These are phyloP conservation scores for Pyropia haitanensis DNA, from an alignment of 23 red algal genomes.

Conservation along the genomic window DNA sequence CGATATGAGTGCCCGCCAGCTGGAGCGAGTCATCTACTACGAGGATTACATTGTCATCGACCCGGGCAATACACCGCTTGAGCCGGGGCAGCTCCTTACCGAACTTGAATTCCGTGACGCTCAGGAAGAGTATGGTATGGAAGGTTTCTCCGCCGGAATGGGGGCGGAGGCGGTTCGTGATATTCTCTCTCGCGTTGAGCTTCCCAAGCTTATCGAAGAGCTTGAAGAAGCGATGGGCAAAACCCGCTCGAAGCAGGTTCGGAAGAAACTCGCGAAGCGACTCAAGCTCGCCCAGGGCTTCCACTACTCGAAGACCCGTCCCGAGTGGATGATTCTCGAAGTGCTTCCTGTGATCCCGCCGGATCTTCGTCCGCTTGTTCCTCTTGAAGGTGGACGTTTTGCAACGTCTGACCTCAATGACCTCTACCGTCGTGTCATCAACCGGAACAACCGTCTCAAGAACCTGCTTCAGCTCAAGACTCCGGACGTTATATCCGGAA, in stretches of 20 bases:
- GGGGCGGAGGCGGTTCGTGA: not conserved
- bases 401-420: conserved; percentile 1
- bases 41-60: conserved; percentile 1
- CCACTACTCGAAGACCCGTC: not conserved
- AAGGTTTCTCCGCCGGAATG: not conserved
- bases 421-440: conserved; percentile 5
- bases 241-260: not conserved
- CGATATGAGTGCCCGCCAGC: not conserved
- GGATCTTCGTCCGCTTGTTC: not conserved
- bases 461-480: not conserved
- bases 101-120: not conserved
- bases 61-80: not conserved
- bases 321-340: conserved; percentile 1
- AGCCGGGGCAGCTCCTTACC: not conserved
- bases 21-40: conserved; percentile 1
- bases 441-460: conserved; percentile 3
- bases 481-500: conserved; percentile 2
- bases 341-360: conserved; percentile 1
- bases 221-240: not conserved
- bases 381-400: conserved; percentile 2
- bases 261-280: conserved; percentile 1
- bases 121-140: not conserved
- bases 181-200: not conserved
- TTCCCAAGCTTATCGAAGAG: not conserved
- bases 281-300: not conserved